phyloP scores from a whole-genome alignment of 2,329 filamentous ascomycete species.

The Colletotrichum magnum region DNA sequence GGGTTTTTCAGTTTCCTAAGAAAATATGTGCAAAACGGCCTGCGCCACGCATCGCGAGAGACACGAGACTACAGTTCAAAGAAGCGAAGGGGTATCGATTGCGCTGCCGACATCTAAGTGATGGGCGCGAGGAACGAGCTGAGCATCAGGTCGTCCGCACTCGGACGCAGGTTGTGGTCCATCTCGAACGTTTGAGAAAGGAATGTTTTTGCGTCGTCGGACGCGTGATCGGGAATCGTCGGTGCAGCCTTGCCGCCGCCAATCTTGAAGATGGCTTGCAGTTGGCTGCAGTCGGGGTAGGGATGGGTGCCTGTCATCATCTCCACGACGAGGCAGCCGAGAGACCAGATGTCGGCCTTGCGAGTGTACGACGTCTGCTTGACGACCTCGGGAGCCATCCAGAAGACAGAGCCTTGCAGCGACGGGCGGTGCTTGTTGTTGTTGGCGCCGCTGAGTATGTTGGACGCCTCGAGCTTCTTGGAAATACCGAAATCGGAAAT shows the following conservation, averaged over 20 bases:
- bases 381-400: constrained; percentile 99
- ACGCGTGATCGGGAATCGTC: constrained; percentile 88
- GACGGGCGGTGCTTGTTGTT: constrained; percentile 81
- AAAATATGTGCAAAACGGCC: constrained; percentile 33
- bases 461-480: constrained; percentile 95
- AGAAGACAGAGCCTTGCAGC: constrained; percentile 97
- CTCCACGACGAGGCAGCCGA: constrained; percentile 99
- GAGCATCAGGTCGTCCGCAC: constrained; percentile 89
- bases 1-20: constrained; percentile 16
- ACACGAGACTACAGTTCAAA: constrained; percentile 1
- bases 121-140: constrained; percentile 86
- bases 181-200: constrained; percentile 93
- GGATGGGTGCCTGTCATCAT: constrained; percentile 99
- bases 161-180: constrained; percentile 92
- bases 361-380: constrained; percentile 99
- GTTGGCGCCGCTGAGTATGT: constrained; percentile 79
- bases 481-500: constrained; percentile 99
- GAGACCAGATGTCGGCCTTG: constrained; percentile 98
- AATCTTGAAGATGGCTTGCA: constrained; percentile 99
- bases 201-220: constrained; percentile 87
- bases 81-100: constrained; percentile 30
- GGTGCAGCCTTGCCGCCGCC: constrained; percentile 84
- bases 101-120: constrained; percentile 56
- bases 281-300: constrained; percentile 95
- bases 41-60: background rate